Percentiles rank a stretch among this genome's conserved stretches.
These are phyloP conservation scores for Kwoniella botswanensis DNA, from an alignment of 768 basidiomycete species.

Conservation along the genomic window DNA sequence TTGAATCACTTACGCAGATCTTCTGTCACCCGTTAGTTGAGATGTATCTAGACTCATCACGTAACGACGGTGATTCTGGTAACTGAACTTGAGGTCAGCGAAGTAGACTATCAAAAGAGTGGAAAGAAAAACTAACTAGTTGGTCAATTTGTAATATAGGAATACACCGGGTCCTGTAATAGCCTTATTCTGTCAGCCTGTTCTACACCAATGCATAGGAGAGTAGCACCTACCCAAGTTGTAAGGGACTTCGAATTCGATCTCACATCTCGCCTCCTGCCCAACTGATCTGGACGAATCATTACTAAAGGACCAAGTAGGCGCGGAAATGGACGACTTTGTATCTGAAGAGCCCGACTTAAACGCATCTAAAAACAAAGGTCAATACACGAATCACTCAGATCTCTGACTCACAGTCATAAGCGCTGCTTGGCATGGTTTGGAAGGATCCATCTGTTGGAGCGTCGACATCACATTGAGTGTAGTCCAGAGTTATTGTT, in stretches of 20 bases:
- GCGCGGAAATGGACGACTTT: constrained; percentile 61
- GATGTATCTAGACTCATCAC: constrained; percentile 85
- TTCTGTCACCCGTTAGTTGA: constrained; percentile 75
- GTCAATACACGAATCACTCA: background rate
- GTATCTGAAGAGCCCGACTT: constrained; percentile 60
- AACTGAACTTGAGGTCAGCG: constrained; percentile 63
- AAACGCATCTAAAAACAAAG: constrained; percentile 42
- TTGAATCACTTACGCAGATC: constrained; percentile 41
- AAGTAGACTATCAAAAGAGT: background rate
- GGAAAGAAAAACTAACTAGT: constrained; percentile 49
- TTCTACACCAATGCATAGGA: background rate
- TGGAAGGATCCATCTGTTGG: constrained; percentile 63
- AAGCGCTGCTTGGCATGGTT: constrained; percentile 63
- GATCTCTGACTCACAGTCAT: constrained; percentile 47
- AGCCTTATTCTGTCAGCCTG: background rate
- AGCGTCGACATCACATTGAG: constrained; percentile 76
- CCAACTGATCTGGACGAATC: constrained; percentile 63
- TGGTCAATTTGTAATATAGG: constrained; percentile 81
- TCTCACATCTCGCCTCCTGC: constrained; percentile 68
- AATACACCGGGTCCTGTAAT: constrained; percentile 69
- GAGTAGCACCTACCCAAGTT: constrained; percentile 63
- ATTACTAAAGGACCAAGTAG: constrained; percentile 73
- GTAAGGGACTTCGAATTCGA: constrained; percentile 82
- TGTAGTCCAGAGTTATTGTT: constrained; percentile 94
- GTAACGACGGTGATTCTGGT: constrained; percentile 97